Evolutionary conservation across 495 filamentous ascomycete genomes (phyloP).

Genomic region (Penicillium paradoxum): DNA sequence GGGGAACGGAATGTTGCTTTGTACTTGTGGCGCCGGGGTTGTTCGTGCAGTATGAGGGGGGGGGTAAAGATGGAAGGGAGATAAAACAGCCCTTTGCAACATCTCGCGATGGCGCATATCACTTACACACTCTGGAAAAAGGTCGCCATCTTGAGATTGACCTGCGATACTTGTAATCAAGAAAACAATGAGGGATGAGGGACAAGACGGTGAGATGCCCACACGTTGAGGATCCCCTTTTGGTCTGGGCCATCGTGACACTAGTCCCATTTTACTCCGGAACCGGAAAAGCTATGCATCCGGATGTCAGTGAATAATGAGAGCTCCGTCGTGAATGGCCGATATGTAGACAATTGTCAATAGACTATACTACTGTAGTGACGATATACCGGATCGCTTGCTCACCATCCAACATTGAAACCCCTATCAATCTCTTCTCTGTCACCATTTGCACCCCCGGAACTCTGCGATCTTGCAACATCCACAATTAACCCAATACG

Average conservation of each 20-base stretch:
- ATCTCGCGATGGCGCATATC: conserved; percentile 4
- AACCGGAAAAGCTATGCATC: conserved; percentile 6
- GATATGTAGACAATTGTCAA: not conserved
- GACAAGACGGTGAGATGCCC: conserved; percentile 10
- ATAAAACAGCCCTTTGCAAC: conserved; percentile 3
- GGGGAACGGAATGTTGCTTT: conserved; percentile 17
- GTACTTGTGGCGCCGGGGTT: conserved; percentile 20
- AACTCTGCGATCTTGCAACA: not conserved
- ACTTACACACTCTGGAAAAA: conserved; percentile 80
- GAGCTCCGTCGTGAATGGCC: not conserved
- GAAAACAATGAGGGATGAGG: conserved; percentile 3
- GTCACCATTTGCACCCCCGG: not conserved
- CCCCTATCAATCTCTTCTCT: not conserved
- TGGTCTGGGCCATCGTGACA: conserved; percentile 26
- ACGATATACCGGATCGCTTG: not conserved
- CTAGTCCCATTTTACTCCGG: conserved; percentile 17
- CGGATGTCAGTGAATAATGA: not conserved
- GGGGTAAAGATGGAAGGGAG: conserved; percentile 10
- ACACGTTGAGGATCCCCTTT: conserved; percentile 12
- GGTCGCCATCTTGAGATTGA: conserved; percentile 57
- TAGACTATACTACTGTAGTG: not conserved
- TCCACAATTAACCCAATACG: not conserved
- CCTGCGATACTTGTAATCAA: conserved; percentile 4
- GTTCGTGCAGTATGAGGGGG: conserved; percentile 23
- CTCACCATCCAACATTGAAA: not conserved